Evolutionary conservation across 768 basidiomycete genomes (phyloP), one percentile per base, ranked within the genome.

Genomic region (Tylopilus balloui): DNA sequence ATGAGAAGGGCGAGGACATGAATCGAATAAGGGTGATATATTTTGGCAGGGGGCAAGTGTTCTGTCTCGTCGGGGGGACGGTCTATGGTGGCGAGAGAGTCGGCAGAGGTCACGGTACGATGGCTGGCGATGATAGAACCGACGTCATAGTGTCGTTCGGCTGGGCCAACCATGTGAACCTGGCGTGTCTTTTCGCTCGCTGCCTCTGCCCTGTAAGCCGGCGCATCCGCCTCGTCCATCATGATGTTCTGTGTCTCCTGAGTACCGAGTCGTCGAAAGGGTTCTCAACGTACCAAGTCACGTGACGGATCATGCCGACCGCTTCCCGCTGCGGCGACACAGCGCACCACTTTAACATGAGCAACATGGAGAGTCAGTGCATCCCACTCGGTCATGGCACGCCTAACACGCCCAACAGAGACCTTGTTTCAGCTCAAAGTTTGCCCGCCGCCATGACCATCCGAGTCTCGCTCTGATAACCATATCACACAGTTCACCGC

Each of bases 381-480:
- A 25, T 15, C 29, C 37, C 10, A 1, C 21, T 24, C 23, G 28
- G 12, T 27, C 39, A 5, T 13, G 20, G n/a, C 15, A 23, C 35
- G 48, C 27, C 47, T 45, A 47, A 51, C 42, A 24, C 47, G 17
- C 50, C 29, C 57, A 3, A 5, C 67, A 99, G 95, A 98, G 73
- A 93, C 91, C 25, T 78, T 98, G n/a, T 99, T 99, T 65, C 92
- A 97, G 71, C 87, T 99, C 61, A 99, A 99, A 81, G 95, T 93
- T 51, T 40, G 69, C 53, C 46, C 47, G 36, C 44, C 39, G 42
- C 50, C 28, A 17, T 50, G 32, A 52, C 45, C 48, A 24, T 44
- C 39, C 40, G 45, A 50, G 48, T 48, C 42, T 48, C 41, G 14
- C 42, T 51, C 57, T 57, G 45, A 57, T 45, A 20, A n/a, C 40